Conservation (phyloP, 768 basidiomycete species). For the Hortiboletus flavorubellus region DNA sequence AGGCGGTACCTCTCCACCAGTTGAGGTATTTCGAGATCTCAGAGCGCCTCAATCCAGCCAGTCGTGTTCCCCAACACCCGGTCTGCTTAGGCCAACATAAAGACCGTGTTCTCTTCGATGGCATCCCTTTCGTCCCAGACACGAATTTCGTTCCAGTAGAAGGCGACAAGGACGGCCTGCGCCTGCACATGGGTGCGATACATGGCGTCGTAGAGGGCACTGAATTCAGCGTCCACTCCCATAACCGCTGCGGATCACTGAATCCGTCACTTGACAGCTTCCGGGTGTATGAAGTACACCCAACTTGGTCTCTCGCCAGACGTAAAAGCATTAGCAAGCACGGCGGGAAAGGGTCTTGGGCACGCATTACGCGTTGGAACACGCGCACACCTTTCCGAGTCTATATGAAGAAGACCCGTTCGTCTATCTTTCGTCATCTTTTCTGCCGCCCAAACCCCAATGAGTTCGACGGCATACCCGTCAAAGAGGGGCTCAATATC, state of each 20-base stretch:
- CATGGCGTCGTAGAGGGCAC: conserved; percentile 65
- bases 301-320: conserved; percentile 57
- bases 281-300: conserved; percentile 49
- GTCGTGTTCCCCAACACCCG: conserved; percentile 41
- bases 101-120: conserved; percentile 51
- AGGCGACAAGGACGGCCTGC: conserved; percentile 39
- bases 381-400: conserved; percentile 53
- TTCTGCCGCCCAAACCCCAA: conserved; percentile 34
- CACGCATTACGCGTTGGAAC: conserved; percentile 52
- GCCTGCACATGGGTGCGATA: conserved; percentile 54
- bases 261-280: conserved; percentile 52
- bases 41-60: conserved; percentile 38
- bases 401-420: conserved; percentile 45
- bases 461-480: conserved; percentile 29
- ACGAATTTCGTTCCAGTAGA: conserved; percentile 44
- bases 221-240: conserved; percentile 57
- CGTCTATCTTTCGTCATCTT: conserved; percentile 47
- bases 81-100: conserved; percentile 48
- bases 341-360: conserved; percentile 50
- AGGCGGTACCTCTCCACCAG: conserved; percentile 48
- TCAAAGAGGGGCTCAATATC: conserved; percentile 43
- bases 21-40: conserved; percentile 50
- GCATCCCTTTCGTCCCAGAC: conserved; percentile 53
- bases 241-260: conserved; percentile 56
- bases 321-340: conserved; percentile 33